Base-by-base conservation (phyloP, 805 yeast species). In the Clavispora asparagi region DNA sequence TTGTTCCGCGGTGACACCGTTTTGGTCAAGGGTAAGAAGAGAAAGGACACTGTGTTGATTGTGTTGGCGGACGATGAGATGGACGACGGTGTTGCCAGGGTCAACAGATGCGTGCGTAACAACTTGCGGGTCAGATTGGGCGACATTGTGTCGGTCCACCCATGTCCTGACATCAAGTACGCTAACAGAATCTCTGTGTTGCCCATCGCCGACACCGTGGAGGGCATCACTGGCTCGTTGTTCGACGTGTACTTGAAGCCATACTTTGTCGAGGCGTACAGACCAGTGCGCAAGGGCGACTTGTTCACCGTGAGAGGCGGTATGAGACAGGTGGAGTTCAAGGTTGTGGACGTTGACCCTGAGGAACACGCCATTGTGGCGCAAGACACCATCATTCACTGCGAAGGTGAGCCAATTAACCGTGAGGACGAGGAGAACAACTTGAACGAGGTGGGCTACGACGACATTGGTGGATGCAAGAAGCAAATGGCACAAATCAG, bases 401-500 rank as follows among this genome's bases (percentile, higher is more conserved):
- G 96, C 63, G 99, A 94, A 69, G 99, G 99, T 64, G 99, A 94
- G 61, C 97, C 99, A 63, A 92, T 94, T 70, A 88, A 87, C 73
- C 84, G 98, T 67, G 98, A 91, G 72, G 98, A 91, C 62, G 98
- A 92, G 70, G 99, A 94, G 73, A 90, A 89, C 69, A 92, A 87
- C 68, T 79, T 94, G 69, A 90, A 87, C 60, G 99, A 94, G 55
- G 98, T 94, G 50, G 99, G 99, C 59, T 94, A 94, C 67, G 99
- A 94, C 67, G 99, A 94, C 61, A 92, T 94, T 66, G 99, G 99
- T 69, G 99, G 99, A 44, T 90, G 97, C 73, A 87, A 96, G 73
- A 94, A 92, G 73, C 99, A 94, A 74, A 91, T 94, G 96, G 99
- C 99, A 39, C 99, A 94, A 74, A 92, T 94, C 64, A 85, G 99